Evolutionary conservation across 192 early-diverging fungal genomes (phyloP).

Genomic region (Chytriomyces hyalinus): DNA sequence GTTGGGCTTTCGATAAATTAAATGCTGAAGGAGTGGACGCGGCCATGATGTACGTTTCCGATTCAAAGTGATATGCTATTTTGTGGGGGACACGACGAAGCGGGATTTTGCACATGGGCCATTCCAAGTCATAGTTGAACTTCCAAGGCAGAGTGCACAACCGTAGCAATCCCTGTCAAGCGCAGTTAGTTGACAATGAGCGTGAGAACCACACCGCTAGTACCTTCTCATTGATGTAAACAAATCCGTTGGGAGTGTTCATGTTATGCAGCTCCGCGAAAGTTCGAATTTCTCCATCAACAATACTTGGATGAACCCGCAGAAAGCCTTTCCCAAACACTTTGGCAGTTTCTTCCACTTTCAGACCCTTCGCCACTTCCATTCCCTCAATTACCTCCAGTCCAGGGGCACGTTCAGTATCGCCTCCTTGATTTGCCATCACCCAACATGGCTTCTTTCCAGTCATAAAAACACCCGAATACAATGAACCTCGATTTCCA

Average conservation of each 20-base stretch:
- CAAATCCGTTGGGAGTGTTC: conserved; percentile 78
- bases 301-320: conserved; percentile 74
- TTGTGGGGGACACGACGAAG: conserved; percentile 73
- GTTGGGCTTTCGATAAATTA: conserved; percentile 64
- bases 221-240: conserved; percentile 74
- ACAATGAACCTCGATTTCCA: conserved; percentile 29
- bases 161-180: conserved; percentile 62
- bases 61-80: conserved; percentile 81
- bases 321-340: conserved; percentile 60
- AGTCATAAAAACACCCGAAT: conserved; percentile 75
- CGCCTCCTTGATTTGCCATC: conserved; percentile 54
- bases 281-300: conserved; percentile 67
- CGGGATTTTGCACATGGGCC: conserved; percentile 75
- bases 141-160: conserved; percentile 70
- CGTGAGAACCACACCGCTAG: background rate
- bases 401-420: conserved; percentile 5
- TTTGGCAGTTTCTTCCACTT: conserved; percentile 37
- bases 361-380: conserved; percentile 10
- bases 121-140: conserved; percentile 75
- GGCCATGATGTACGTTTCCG: conserved; percentile 80
- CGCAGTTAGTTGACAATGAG: background rate
- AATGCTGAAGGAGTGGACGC: conserved; percentile 72
- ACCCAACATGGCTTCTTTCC: conserved; percentile 77
- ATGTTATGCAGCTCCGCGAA: conserved; percentile 81
- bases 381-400: conserved; percentile 41